Evolutionary conservation across 1,139 yeast species (phyloP), one percentile per base, ranked within the genome.

Genomic region (Yamadazyma atmosphaerica): DNA sequence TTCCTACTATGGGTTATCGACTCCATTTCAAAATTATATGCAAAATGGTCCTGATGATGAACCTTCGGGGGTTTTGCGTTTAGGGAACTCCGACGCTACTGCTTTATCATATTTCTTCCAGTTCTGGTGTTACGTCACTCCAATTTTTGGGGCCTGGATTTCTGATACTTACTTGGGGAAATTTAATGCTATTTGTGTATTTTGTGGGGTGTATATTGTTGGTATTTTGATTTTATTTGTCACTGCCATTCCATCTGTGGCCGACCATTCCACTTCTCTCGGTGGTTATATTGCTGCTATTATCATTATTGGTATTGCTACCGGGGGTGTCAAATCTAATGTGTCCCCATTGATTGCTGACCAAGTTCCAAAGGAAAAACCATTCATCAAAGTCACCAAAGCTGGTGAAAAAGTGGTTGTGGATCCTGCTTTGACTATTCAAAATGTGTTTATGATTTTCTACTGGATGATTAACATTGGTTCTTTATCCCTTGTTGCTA

Each of bases 121-220:
- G 56, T 86, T 86, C 56, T 82, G 89, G 85, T 84, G 90, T 57
- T 86, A 86, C 58, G 72, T 85, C 35, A 83, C 92, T 34, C 95
- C 95, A 26, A 72, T 86, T 42, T 65, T 81, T 41, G 90, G 90
- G 55, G 95, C 90, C 41, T 79, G 82, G 63, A 50, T 86, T 24
- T 81, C 94, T 38, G 95, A 86, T 61, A 78, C 85, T 49, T 81
- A 68, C 60, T 75, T 78, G 68, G 94, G 95, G 43, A 81, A 83
- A 58, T 81, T 76, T 65, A 77, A 72, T 53, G 81, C 94, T 34
- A 83, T 86, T 53, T 73, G 77, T 55, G 68, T 72, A 36, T 82
- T 82, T 51, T 67, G 83, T 44, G 67, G 72, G 45, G 53, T 84
- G 39, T 86, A 86, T 60, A 68, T 81, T 35, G 45, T 74, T 37